A percentile compares a stretch with the other conserved stretches of the same genome.
Conservation (phyloP, 345 rosid genomes). For the Brassica carinata region DNA sequence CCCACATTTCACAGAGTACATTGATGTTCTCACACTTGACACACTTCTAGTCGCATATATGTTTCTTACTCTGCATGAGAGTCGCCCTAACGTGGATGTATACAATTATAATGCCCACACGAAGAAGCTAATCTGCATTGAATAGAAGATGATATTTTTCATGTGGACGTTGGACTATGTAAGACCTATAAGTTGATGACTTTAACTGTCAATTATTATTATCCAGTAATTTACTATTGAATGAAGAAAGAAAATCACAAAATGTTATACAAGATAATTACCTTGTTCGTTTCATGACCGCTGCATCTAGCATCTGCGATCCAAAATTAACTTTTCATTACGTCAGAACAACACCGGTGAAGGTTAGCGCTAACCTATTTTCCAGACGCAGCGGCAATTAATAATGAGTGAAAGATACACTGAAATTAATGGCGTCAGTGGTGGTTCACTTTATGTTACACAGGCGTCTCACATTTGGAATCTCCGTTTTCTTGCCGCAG, state of each 20-base stretch:
- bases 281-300: too few relatives aligned
- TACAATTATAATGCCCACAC: neutral
- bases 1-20: neutral
- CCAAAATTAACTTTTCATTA: too few relatives aligned
- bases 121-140: neutral
- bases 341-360: too few relatives aligned
- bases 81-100: neutral
- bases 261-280: neutral
- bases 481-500: too few relatives aligned
- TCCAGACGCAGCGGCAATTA: too few relatives aligned
- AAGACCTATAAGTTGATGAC: neutral
- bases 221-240: neutral
- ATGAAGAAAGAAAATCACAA: constrained; percentile 6
- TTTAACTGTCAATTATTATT: neutral
- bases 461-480: too few relatives aligned
- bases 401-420: too few relatives aligned
- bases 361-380: too few relatives aligned
- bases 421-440: too few relatives aligned
- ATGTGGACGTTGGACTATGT: constrained; percentile 11
- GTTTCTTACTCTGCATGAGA: constrained; percentile 2
- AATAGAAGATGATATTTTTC: neutral
- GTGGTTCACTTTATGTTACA: too few relatives aligned
- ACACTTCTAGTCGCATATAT: neutral
- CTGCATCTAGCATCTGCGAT: too few relatives aligned
- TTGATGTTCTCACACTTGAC: neutral